Evolutionary conservation across 495 filamentous ascomycete genomes (phyloP).

Genomic region (Penicillium psychrofluorescens): DNA sequence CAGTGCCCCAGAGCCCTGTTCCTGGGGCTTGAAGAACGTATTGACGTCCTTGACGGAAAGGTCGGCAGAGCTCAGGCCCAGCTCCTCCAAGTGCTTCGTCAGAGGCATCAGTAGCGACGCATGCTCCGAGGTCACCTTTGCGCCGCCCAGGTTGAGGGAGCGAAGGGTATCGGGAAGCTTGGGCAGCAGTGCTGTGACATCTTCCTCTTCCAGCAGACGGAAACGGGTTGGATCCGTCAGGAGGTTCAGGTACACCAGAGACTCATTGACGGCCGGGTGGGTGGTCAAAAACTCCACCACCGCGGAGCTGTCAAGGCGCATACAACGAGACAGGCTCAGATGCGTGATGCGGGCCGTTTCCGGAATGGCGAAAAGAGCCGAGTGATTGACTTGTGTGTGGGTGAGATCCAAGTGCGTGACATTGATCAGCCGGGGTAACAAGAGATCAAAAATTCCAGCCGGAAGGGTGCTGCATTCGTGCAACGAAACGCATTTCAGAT

Average conservation of each 20-base stretch:
- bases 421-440: constrained; percentile 62
- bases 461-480: constrained; percentile 77
- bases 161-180: constrained; percentile 60
- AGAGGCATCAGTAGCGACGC: constrained; percentile 58
- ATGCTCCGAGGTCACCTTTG: constrained; percentile 59
- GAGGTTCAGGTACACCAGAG: constrained; percentile 68
- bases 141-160: constrained; percentile 72
- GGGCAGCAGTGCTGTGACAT: constrained; percentile 61
- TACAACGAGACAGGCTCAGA: constrained; percentile 73
- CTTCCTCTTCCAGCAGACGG: constrained; percentile 58
- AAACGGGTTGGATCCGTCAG: constrained; percentile 66
- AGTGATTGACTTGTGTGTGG: constrained; percentile 71
- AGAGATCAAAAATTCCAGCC: constrained; percentile 56
- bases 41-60: constrained; percentile 61
- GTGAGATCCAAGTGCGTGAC: constrained; percentile 77
- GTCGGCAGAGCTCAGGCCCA: constrained; percentile 62
- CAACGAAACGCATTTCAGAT: constrained; percentile 61
- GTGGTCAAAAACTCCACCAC: constrained; percentile 67
- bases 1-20: constrained; percentile 11
- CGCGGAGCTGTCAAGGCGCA: constrained; percentile 53
- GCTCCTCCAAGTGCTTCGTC: constrained; percentile 74
- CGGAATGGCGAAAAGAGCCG: constrained; percentile 65
- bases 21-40: constrained; percentile 30
- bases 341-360: constrained; percentile 67
- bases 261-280: constrained; percentile 61